Base-by-base conservation (phyloP, 345 rosid species). In the Salix viminalis region DNA sequence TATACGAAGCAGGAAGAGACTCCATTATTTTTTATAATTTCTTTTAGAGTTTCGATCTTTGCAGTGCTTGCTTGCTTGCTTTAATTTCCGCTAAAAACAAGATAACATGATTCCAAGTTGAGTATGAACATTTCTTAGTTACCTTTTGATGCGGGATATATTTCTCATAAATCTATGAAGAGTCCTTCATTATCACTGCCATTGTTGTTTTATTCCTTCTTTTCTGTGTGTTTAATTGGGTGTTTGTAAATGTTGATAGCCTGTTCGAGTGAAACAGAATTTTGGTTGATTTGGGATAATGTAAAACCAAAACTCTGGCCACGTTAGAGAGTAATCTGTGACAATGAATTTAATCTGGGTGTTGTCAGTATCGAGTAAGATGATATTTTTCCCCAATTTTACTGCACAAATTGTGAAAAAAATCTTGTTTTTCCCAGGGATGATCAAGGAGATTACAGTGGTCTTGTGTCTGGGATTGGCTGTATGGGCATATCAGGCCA, bases 401-500 rank as follows among this genome's bases (percentile, higher is more conserved):
- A 52, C 0, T 21, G 41, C 21, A 2, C 75, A 56, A 28, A 46
- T 48, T 26, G 32, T 71, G 74, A 70, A 70, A 30, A n/a, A 50
- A n/a, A 14, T 10, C 2, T 9, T 13, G 0, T 42, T 24, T 70
- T 52, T 54, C 4, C 4, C 26, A 44, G 76, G 13, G 52, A 79
- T 74, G 82, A 7, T 65, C 19, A 75, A 23, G 75, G 69, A 39
- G 69, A 54, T 72, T 42, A 28, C 52, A 2, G 72, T 61, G 44
- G 44, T 76, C n/a, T 15, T 76, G 69, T 60, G 76, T 73, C 69
- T 72, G 48, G 80, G 70, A 39, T 42, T 76, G 23, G 23, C 73
- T 44, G 76, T 65, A 66, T 76, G 83, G 83, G 77, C 73, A 21
- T 76, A 80, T 28, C 69, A 72, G 26, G 54, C 58, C 67, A 42